Base-by-base conservation (phyloP, 306 rosid genomes). In the Purshia tridentata region DNA sequence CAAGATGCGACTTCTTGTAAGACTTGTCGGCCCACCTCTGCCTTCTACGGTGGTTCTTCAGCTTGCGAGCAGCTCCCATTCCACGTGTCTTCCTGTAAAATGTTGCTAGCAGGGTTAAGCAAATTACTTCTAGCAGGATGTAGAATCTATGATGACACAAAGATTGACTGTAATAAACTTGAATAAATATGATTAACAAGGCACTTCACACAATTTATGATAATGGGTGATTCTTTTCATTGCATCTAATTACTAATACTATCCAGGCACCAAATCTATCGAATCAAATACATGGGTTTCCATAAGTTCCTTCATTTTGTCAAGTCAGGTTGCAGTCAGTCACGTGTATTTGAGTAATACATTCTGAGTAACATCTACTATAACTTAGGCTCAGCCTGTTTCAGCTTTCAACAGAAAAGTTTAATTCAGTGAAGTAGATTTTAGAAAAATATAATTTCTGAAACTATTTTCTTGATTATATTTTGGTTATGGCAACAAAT, bases 21-120 rank as follows among this genome's bases (percentile, higher is more conserved):
- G 92, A 39, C 72, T 85, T 85, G 80, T 87, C 91, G 48, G 91
- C 91, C 87, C 89, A 84, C 84, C 89, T 84, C 70, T 84, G 91
- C 77, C 84, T 81, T 76, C 86, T 84, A 1, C 91, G 84, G 86
- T 84, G 91, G 84, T 84, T 80, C 85, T 72, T 87, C 78, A 87
- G 81, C 82, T 87, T 87, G 82, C 91, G 88, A 52, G 85, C 89
- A 63, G 91, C 87, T 84, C 91, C 91, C 85, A 80, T 80, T 59
- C 91, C 91, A 44, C 84, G 85, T 57, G 91, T 84, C 54, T 87
- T 84, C 86, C 89, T 84, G 83, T 48, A 12, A 71, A 19, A 22
- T 8, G 40, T 29, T 51, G 72, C 47, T 4, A 41, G 4, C 14
- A 42, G 10, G 0, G 52, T 14, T 54, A 13, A 13, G 22, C 13